Evolutionary conservation across 1,139 yeast species (phyloP), one percentile per base, ranked within the genome.

Genomic region (Yamadazyma oceani): DNA sequence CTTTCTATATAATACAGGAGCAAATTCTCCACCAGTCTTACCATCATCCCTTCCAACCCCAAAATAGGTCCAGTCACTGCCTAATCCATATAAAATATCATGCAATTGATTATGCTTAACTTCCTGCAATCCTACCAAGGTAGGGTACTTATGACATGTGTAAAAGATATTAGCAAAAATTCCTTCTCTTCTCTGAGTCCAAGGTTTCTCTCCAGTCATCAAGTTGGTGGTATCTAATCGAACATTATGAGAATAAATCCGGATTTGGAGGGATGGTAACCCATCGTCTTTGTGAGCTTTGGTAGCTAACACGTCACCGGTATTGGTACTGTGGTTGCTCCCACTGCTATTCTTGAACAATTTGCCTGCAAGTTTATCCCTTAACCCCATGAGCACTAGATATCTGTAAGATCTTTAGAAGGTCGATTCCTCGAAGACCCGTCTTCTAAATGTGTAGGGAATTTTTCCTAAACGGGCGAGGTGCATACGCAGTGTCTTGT

Each of bases 21-120:
- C 63, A 42, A 58, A 71, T 43, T 74, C 80, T 5, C 79, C 78
- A 4, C 52, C 48, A 5, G 54, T 52, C 10, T 50, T 47, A 4
- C 79, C 79, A 51, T 74, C 78, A 36, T 69, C 72, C 50, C 79
- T 55, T 2, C 79, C 78, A n/a, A 65, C 69, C 2, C 76, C 76
- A 39, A 64, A 67, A 45, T 71, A 70, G 8, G 56, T 54, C 67
- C 73, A 74, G 17, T 51, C 49, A 22, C 41, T 43, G 16, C 59
- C 59, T 26, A 60, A 45, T 2, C 58, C 55, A 8, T 38, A 35
- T 25, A 58, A 39, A n/a, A 62, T 50, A 43, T 63, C 69, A 8
- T 45, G 46, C 35, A 63, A 50, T 44, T 60, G 67, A 32, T 58
- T 52, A 35, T 59, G 51, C 37, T 57, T 55, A 14, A 57, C 55